Conservation (phyloP, 805 yeast species). For the Kluyveromyces lactis region DNA sequence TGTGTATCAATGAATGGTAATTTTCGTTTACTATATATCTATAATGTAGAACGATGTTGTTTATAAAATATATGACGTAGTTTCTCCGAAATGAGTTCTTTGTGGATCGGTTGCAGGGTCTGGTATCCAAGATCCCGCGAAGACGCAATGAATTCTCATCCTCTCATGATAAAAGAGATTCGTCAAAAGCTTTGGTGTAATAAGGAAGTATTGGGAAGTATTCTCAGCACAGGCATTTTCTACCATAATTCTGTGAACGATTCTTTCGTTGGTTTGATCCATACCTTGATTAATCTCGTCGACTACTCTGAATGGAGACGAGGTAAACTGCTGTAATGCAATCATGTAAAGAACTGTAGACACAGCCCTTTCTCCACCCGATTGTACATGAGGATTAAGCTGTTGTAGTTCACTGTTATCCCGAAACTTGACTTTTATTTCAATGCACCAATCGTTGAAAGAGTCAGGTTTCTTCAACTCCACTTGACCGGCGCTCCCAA, state of each 20-base stretch:
- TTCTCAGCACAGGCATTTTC: constrained; percentile 63
- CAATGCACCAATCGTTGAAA: constrained; percentile 75
- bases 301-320: constrained; percentile 88
- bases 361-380: constrained; percentile 97
- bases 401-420: constrained; percentile 61
- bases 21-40: too few relatives aligned
- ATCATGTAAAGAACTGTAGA: constrained; percentile 86
- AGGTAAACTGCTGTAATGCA: constrained; percentile 80
- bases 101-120: constrained; percentile 27
- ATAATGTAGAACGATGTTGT: too few relatives aligned
- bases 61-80: constrained; percentile 19
- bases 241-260: constrained; percentile 79
- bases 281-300: constrained; percentile 99
- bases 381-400: constrained; percentile 80
- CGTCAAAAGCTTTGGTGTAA: constrained; percentile 85
- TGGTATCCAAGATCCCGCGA: constrained; percentile 47
- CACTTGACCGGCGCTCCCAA: constrained; percentile 86
- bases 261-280: constrained; percentile 88
- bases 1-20: too few relatives aligned
- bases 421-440: constrained; percentile 79
- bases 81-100: constrained; percentile 31
- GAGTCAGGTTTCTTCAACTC: constrained; percentile 37
- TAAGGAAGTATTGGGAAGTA: constrained; percentile 77
- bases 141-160: constrained; percentile 82
- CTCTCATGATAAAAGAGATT: constrained; percentile 66